Conservation (phyloP, 257 asterid species). For the Thymus quinquecostatus region DNA sequence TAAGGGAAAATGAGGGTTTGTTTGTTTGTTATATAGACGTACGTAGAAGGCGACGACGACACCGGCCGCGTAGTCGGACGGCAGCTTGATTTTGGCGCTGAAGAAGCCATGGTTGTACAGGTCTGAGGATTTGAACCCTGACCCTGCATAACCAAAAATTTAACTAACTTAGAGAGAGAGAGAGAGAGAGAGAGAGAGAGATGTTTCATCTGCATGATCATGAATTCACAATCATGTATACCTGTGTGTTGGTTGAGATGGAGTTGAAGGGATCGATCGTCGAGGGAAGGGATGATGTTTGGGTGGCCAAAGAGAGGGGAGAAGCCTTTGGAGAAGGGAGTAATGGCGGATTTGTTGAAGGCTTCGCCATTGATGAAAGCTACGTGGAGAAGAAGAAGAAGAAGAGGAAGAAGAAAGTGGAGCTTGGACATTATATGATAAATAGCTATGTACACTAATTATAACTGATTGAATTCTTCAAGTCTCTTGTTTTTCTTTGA, state of each 20-base stretch:
- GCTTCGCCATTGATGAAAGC: too few relatives aligned
- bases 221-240: constrained; percentile 7
- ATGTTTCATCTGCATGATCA: too few relatives aligned
- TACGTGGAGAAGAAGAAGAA: too few relatives aligned
- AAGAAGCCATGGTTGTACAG: constrained; percentile 81
- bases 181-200: too few relatives aligned
- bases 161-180: too few relatives aligned
- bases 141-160: constrained; percentile 51
- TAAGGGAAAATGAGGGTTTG: too few relatives aligned
- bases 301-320: constrained; percentile 67
- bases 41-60: constrained; percentile 93
- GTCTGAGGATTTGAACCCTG: constrained; percentile 88
- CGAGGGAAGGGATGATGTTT: constrained; percentile 52
- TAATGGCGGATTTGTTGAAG: constrained; percentile 40
- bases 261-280: constrained; percentile 60
- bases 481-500: too few relatives aligned
- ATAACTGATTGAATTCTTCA: too few relatives aligned
- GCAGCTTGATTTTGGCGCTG: constrained; percentile 87
- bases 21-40: not conserved
- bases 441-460: too few relatives aligned
- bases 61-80: constrained; percentile 90
- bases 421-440: too few relatives aligned
- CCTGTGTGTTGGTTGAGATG: constrained; percentile 88
- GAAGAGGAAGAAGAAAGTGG: too few relatives aligned
- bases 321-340: constrained; percentile 63